Conservation (phyloP, 768 basidiomycete genomes). For the Dacryopinax primogenitus region DNA sequence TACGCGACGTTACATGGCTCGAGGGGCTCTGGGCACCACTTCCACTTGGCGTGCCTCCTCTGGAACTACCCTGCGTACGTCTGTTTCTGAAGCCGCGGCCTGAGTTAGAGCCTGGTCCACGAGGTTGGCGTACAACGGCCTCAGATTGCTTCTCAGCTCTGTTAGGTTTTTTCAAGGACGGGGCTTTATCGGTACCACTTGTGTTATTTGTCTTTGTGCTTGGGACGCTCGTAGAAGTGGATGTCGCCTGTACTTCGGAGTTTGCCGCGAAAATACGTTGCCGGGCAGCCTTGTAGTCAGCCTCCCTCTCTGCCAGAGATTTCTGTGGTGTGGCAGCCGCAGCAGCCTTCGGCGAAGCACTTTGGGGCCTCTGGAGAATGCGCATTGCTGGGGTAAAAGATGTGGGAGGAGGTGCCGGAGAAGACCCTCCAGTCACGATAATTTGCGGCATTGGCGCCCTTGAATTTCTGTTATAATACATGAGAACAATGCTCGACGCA, state of each 20-base stretch:
- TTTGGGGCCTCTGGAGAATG: background rate
- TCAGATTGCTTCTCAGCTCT: background rate
- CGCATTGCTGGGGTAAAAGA: background rate
- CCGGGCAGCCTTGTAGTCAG: conserved; percentile 57
- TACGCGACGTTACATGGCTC: background rate
- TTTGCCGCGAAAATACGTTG: conserved; percentile 46
- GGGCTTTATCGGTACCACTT: background rate
- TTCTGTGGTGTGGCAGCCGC: conserved; percentile 23
- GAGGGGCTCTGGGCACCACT: background rate
- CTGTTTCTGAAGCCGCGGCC: background rate
- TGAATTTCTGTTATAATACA: background rate
- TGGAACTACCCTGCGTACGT: background rate
- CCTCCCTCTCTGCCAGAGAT: conserved; percentile 52
- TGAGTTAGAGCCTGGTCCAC: background rate
- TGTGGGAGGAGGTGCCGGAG: background rate
- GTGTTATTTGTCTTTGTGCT: background rate
- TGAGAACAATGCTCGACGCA: background rate
- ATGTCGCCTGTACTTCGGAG: background rate
- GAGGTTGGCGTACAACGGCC: background rate
- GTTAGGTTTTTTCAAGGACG: background rate
- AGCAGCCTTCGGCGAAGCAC: conserved; percentile 18
- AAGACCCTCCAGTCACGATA: background rate
- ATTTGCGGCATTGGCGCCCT: conserved; percentile 2
- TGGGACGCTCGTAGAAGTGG: background rate
- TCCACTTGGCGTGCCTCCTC: background rate